Evolutionary conservation across 2,329 filamentous ascomycete genomes (phyloP), one percentile per base, ranked within the genome.

Genomic region (Diaporthe helianthi): DNA sequence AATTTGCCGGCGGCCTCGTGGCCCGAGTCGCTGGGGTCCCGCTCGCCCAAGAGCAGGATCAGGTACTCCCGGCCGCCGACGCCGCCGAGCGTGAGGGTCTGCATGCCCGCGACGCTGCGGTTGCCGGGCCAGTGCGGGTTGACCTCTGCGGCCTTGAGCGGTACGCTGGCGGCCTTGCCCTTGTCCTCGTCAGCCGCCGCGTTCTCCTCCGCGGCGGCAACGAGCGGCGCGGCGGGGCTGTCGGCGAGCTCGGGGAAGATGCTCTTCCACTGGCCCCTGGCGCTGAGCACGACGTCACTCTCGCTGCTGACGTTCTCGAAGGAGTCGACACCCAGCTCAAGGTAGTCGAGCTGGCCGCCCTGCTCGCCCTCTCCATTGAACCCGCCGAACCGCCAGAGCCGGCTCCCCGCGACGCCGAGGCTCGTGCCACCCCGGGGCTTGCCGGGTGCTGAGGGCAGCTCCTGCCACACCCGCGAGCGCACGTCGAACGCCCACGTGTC

Each of bases 401-500:
- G 86, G 29, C 87, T 87, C 66, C 86, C 84, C 53, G 84, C 85
- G 65, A 90, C 85, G 1, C 90, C 87, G 31, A 97, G 88, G 4
- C 88, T 87, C 0, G 91, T 82, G 1, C 92, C 93, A 26, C 89
- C 89, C 58, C 93, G 85, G 0, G 87, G 81, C 9, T 90, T 87
- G 1, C 86, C 90, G 0, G 92, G 92, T 0, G 92, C 93, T 9
- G 87, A 78, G 0, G 90, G 85, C 17, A 93, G 83, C 75, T 90
- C 84, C 47, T 84, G 88, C 93, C 93, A 97, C 2, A 84, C 82
- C 65, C 84, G 82, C 9, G 83, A 84, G 58, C 81, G 82, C 29
- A 95, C 79, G 75, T 91, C 89, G 76, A 97, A 97, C 0, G 88
- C 87, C 93, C 93, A 97, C 7, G 94, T 79, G 76, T 97, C 93